These are phyloP conservation scores for Colletotrichum coccodes DNA, from an alignment of 2,329 filamentous ascomycete genomes.

Conservation along the genomic window DNA sequence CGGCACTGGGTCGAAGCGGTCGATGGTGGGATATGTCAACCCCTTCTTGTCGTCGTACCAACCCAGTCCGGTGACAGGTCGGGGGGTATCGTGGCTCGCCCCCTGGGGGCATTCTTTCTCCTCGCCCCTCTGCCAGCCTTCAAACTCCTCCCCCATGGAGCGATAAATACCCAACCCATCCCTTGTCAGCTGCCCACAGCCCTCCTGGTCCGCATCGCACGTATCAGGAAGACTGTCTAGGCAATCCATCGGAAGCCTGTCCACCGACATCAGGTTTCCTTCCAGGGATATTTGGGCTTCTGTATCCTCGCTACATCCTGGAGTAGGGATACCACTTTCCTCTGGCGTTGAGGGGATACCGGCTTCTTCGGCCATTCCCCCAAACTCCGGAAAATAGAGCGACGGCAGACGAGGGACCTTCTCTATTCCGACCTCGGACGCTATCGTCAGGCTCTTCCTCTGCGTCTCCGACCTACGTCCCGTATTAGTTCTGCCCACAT, in stretches of 20 bases:
- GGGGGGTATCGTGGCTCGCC: neutral
- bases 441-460: neutral
- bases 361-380: neutral
- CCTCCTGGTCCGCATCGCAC: neutral
- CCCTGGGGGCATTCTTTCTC: neutral
- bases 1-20: neutral
- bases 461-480: neutral
- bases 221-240: neutral
- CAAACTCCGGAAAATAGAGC: neutral
- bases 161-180: neutral
- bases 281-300: neutral
- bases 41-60: conserved; percentile 3
- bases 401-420: neutral
- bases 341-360: neutral
- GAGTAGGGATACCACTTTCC: neutral
- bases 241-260: neutral
- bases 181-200: neutral
- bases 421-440: neutral
- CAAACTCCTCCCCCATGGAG: neutral
- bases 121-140: neutral
- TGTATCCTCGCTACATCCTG: neutral
- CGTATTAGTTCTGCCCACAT: neutral
- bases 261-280: neutral
- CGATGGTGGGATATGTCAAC: neutral
- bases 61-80: neutral